Percentiles rank a stretch among this genome's conserved stretches.
Evolutionary conservation across 139 green algal genomes (phyloP).

Genomic region (Chlamydomonas sp.): DNA sequence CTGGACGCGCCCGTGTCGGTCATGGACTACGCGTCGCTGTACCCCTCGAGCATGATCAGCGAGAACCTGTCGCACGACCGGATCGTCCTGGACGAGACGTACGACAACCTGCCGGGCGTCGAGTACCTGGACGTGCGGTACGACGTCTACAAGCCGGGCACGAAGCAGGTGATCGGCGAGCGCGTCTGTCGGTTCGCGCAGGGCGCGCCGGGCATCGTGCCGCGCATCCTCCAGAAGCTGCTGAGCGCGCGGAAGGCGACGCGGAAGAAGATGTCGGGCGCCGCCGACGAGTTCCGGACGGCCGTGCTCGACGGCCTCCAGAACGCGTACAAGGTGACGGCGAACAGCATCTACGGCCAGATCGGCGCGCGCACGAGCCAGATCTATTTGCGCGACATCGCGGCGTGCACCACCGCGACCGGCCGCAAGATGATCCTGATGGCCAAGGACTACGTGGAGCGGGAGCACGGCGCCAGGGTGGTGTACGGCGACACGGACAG

Average conservation of each 20-base stretch:
- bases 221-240: conserved; percentile 11
- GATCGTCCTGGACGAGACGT: conserved; percentile 9
- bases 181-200: conserved; percentile 1
- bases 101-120: conserved; percentile 20
- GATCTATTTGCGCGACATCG: conserved; percentile 21
- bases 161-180: neutral
- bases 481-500: conserved; percentile 22
- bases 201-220: conserved; percentile 11
- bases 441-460: conserved; percentile 20
- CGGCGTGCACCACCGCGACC: conserved; percentile 20
- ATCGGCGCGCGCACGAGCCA: conserved; percentile 13
- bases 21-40: conserved; percentile 25
- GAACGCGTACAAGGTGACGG: conserved; percentile 25
- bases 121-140: conserved; percentile 14
- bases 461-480: neutral
- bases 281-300: conserved; percentile 2
- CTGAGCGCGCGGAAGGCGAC: conserved; percentile 10
- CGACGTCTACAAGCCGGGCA: conserved; percentile 3
- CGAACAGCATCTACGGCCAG: conserved; percentile 22
- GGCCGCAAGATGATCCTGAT: conserved; percentile 18
- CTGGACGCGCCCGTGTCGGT: conserved; percentile 21
- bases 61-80: conserved; percentile 20
- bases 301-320: conserved; percentile 27
- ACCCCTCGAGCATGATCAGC: conserved; percentile 22
- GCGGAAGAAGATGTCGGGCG: neutral